A percentile compares a stretch with the other conserved stretches of the same genome.
These are phyloP conservation scores for Globisporangium lucens DNA, from an alignment of 352 stramenopile genomes.

Conservation along the genomic window DNA sequence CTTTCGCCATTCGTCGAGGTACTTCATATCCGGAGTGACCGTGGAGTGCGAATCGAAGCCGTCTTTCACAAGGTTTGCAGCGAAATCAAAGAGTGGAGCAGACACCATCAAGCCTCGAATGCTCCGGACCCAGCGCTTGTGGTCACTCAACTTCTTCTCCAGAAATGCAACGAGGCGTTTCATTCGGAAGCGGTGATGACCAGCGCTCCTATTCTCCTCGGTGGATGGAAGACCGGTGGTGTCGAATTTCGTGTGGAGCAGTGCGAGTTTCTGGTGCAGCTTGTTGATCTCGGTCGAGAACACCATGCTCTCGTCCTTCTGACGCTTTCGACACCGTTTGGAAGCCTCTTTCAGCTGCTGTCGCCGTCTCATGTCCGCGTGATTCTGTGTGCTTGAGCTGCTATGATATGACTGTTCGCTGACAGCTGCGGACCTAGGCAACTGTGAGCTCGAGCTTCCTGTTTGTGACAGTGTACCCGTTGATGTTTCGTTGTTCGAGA, in stretches of 20 bases:
- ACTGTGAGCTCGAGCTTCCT: background rate
- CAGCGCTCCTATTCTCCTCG: background rate
- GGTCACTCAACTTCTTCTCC: conserved; percentile 44
- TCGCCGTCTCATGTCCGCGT: background rate
- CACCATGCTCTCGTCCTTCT: conserved; percentile 40
- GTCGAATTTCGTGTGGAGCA: conserved; percentile 21
- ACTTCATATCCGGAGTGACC: conserved; percentile 13
- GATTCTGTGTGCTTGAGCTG: background rate
- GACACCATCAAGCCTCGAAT: conserved; percentile 47
- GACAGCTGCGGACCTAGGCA: background rate
- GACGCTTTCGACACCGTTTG: conserved; percentile 40
- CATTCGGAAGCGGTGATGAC: conserved; percentile 29
- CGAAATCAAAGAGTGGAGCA: conserved; percentile 45
- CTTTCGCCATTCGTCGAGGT: conserved; percentile 27
- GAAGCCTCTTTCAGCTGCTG: conserved; percentile 22
- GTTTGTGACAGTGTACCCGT: background rate
- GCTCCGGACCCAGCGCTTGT: conserved; percentile 44
- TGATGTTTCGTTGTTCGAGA: conserved; percentile 3
- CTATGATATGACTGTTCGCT: background rate
- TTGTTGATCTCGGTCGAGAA: conserved; percentile 30
- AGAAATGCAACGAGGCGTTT: conserved; percentile 34
- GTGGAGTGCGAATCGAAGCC: background rate
- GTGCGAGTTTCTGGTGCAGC: conserved; percentile 32
- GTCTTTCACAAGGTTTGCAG: conserved; percentile 3
- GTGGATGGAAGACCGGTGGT: background rate